phyloP scores from a whole-genome alignment of 2,329 filamentous ascomycete species.

The Aspergillus aculeatus region DNA sequence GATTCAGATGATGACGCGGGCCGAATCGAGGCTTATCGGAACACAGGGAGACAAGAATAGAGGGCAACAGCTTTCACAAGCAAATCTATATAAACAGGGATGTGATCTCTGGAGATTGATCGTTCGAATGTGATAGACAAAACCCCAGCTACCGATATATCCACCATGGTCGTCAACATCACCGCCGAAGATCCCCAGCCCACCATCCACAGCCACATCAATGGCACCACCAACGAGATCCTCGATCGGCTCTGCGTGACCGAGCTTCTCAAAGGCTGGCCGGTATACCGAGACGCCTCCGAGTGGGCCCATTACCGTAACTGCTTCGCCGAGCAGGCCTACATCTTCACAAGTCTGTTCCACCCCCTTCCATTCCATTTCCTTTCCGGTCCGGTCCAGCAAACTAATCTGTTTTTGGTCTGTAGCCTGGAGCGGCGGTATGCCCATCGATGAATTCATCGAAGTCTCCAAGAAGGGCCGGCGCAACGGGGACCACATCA shows the following conservation, averaged over 20 bases:
- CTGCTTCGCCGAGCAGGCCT: constrained; percentile 6
- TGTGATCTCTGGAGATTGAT: background rate
- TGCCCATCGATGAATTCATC: constrained; percentile 7
- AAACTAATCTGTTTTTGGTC: background rate
- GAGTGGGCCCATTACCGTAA: constrained; percentile 7
- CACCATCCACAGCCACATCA: constrained; percentile 7
- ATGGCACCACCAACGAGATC: constrained; percentile 4
- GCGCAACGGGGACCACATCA: constrained; percentile 5
- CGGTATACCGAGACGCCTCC: constrained; percentile 6
- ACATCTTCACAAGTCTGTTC: constrained; percentile 2
- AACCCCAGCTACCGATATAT: background rate
- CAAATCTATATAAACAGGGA: background rate
- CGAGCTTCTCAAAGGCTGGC: constrained; percentile 7
- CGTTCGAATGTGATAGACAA: no score
- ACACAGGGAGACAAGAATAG: background rate
- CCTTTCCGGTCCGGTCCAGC: background rate
- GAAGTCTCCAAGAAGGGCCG: constrained; percentile 6
- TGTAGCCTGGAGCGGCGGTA: constrained; percentile 1
- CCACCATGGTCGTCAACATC: constrained; percentile 5
- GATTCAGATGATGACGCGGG: background rate
- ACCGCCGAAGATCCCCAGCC: constrained; percentile 7
- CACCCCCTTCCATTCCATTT: background rate
- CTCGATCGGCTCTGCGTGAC: constrained; percentile 6
- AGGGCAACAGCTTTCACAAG: background rate
- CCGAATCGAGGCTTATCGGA: background rate